A percentile compares a stretch with the other conserved stretches of the same genome.
These are phyloP conservation scores for Boletus sp. DNA, from an alignment of 768 basidiomycete species.

Conservation along the genomic window DNA sequence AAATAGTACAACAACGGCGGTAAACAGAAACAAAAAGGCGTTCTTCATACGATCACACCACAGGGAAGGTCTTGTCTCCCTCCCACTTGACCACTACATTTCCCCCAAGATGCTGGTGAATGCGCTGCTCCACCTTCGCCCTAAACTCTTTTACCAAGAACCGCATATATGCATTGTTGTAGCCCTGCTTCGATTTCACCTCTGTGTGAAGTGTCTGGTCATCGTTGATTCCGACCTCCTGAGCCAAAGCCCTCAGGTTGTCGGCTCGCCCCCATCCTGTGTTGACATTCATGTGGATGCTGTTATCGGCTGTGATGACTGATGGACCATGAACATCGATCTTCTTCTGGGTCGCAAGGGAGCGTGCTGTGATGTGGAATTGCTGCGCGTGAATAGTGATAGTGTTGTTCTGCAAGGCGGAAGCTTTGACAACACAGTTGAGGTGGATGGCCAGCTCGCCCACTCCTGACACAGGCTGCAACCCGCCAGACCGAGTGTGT, in stretches of 20 bases:
- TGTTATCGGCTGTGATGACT: slow-evolving; percentile 1
- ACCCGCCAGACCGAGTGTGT: not conserved
- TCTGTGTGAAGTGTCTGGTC: slow-evolving; percentile 1
- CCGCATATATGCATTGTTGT: not conserved
- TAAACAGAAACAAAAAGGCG: not conserved
- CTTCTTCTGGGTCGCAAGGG: not conserved
- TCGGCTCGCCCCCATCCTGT: slow-evolving; percentile 4
- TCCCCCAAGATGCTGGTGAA: slow-evolving; percentile 2
- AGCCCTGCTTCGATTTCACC: slow-evolving; percentile 1
- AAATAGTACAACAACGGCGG: not conserved
- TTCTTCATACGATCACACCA: not conserved
- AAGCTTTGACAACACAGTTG: not conserved
- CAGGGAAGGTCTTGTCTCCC: slow-evolving; percentile 11
- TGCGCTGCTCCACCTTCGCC: not conserved
- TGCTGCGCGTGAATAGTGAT: not conserved
- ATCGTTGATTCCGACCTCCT: not conserved
- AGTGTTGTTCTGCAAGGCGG: not conserved
- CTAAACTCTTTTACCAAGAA: not conserved
- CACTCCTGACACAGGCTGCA: not conserved
- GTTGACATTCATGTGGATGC: slow-evolving; percentile 7
- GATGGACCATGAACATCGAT: slow-evolving; percentile 3
- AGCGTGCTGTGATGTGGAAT: slow-evolving; percentile 5
- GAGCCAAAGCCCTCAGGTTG: slow-evolving; percentile 2
- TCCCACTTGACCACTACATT: not conserved
- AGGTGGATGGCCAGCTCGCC: slow-evolving; percentile 7